Percentiles rank a stretch among this genome's conserved stretches.
These are phyloP conservation scores for Annulohypoxylon moriforme DNA, from an alignment of 495 filamentous ascomycete genomes.

Conservation along the genomic window DNA sequence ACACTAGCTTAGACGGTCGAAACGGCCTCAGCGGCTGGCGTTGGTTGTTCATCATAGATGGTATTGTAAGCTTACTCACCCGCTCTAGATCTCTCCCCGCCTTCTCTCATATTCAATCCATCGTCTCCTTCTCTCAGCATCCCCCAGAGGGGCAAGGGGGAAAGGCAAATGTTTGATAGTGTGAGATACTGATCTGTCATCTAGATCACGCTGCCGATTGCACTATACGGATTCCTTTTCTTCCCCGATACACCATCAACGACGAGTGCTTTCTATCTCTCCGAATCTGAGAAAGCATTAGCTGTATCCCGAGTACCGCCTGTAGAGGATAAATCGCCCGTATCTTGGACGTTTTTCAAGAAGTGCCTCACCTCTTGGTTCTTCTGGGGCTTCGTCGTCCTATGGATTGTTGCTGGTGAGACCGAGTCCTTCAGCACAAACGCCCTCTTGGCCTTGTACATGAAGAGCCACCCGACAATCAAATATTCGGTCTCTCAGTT, in stretches of 20 bases:
- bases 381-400: constrained; percentile 62
- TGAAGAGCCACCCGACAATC: constrained; percentile 53
- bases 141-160: not conserved
- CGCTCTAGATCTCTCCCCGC: constrained; percentile 21
- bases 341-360: constrained; percentile 55
- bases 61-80: constrained; percentile 28
- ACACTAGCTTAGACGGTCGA: constrained; percentile 61
- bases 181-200: constrained; percentile 29
- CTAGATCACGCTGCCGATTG: constrained; percentile 66
- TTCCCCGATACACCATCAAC: constrained; percentile 70
- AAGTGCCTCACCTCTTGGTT: constrained; percentile 57
- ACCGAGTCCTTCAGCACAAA: constrained; percentile 65
- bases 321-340: constrained; percentile 47
- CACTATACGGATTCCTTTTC: constrained; percentile 66
- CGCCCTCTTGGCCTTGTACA: constrained; percentile 57
- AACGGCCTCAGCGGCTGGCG: constrained; percentile 69
- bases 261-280: constrained; percentile 66
- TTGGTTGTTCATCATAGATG: constrained; percentile 72
- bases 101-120: too few species aligned
- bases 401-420: constrained; percentile 63
- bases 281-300: constrained; percentile 54
- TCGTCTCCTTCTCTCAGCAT: constrained; percentile 36
- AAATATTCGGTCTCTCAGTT: constrained; percentile 58
- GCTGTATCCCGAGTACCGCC: constrained; percentile 56
- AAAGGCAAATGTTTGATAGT: not conserved